A percentile compares a stretch with the other conserved stretches of the same genome.
phyloP scores from a whole-genome alignment of 345 rosid genomes.

The Cochlearia excelsa region DNA sequence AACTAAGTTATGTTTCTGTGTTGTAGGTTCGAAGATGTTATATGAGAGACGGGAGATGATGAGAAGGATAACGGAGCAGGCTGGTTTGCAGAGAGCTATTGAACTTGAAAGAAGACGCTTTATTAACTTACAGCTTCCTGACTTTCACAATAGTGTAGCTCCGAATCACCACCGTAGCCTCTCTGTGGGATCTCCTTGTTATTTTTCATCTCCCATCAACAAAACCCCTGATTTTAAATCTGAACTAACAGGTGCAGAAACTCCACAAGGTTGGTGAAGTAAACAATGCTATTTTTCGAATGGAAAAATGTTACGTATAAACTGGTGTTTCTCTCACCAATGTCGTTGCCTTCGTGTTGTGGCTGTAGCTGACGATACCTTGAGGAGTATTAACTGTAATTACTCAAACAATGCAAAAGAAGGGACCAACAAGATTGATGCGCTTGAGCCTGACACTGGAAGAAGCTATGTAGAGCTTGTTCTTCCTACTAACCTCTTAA shows the following conservation, averaged over 20 bases:
- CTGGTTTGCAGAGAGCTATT: conserved; percentile 59
- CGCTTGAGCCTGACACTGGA: conserved; percentile 17
- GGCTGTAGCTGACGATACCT: conserved; percentile 33
- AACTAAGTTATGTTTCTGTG: background rate
- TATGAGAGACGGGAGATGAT: conserved; percentile 58
- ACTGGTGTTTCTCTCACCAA: background rate
- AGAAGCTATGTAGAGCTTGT: conserved; percentile 39
- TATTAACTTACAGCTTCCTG: conserved; percentile 79
- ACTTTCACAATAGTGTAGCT: conserved; percentile 45
- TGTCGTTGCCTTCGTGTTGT: conserved; percentile 18
- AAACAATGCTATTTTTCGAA: background rate
- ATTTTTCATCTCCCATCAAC: conserved; percentile 36
- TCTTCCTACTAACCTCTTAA: conserved; percentile 57
- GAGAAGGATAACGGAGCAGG: conserved; percentile 70
- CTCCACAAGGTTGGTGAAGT: conserved; percentile 44
- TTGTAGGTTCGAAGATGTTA: conserved; percentile 54
- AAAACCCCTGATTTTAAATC: conserved; percentile 36
- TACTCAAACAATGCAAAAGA: conserved; percentile 24
- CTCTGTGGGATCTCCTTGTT: conserved; percentile 62
- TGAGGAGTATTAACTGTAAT: background rate
- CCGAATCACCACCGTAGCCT: conserved; percentile 62
- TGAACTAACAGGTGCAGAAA: conserved; percentile 42
- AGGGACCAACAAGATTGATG: conserved; percentile 24
- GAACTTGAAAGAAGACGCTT: conserved; percentile 84
- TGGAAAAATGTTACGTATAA: background rate